Percentiles rank a stretch among this genome's conserved stretches.
These are phyloP conservation scores for Boeremia exigua DNA, from an alignment of 2,329 filamentous ascomycete genomes.

Conservation along the genomic window DNA sequence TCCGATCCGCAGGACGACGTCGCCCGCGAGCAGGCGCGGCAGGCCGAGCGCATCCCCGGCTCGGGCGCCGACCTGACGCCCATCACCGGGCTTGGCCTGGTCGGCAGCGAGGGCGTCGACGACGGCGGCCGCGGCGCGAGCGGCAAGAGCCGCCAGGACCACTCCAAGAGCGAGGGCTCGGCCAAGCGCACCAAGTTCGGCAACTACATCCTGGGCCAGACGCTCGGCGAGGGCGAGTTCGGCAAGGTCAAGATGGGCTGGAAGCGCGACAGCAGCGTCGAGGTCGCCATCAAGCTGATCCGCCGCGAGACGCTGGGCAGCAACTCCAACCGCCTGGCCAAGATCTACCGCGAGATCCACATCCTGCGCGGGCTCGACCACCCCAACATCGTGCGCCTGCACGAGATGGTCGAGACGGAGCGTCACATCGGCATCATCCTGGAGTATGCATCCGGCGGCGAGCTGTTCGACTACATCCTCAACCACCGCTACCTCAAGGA, in stretches of 20 bases:
- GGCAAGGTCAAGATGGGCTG: slow-evolving; percentile 98
- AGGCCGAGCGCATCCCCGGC: slow-evolving; percentile 63
- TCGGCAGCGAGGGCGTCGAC: slow-evolving; percentile 57
- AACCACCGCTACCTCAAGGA: slow-evolving; percentile 98
- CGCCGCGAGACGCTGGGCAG: slow-evolving; percentile 86
- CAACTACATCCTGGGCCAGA: slow-evolving; percentile 94
- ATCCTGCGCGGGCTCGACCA: slow-evolving; percentile 89
- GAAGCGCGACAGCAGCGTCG: slow-evolving; percentile 90
- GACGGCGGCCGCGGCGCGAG: slow-evolving; percentile 54
- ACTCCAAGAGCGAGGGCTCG: slow-evolving; percentile 57
- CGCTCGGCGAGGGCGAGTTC: slow-evolving; percentile 96
- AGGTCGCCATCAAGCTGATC: slow-evolving; percentile 98
- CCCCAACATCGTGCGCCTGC: slow-evolving; percentile 93
- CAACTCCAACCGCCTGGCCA: slow-evolving; percentile 87
- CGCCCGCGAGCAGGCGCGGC: slow-evolving; percentile 72
- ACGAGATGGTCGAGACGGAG: slow-evolving; percentile 99
- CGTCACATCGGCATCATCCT: slow-evolving; percentile 97
- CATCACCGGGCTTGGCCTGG: slow-evolving; percentile 56
- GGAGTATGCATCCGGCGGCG: slow-evolving; percentile 96
- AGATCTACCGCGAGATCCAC: slow-evolving; percentile 96
- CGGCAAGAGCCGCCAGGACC: slow-evolving; percentile 62
- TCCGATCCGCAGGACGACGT: slow-evolving; percentile 77
- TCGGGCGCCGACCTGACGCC: slow-evolving; percentile 54
- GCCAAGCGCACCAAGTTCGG: slow-evolving; percentile 88
- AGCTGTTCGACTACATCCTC: slow-evolving; percentile 97